Conservation (phyloP, 129 eudicot species). For the Gnaphalium uliginosum region DNA sequence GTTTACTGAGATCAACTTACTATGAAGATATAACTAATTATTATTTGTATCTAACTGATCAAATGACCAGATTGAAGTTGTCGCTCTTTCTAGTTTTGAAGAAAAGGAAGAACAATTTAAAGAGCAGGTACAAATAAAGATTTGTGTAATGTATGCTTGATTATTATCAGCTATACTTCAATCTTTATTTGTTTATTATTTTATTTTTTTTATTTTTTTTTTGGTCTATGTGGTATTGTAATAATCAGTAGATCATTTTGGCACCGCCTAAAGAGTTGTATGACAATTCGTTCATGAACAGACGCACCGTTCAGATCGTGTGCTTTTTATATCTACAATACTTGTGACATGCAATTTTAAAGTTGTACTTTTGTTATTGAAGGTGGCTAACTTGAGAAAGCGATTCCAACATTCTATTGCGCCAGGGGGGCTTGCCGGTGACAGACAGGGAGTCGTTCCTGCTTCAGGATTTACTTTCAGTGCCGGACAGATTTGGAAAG, state of each 20-base stretch:
- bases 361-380: background rate
- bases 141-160: background rate
- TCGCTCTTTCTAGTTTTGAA: conserved; percentile 58
- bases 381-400: conserved; percentile 36
- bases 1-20: background rate
- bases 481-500: conserved; percentile 39
- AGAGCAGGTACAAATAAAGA: conserved; percentile 48
- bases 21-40: background rate
- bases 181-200: no score
- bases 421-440: conserved; percentile 44
- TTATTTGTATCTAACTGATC: background rate
- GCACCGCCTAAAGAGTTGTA: no score
- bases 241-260: no score
- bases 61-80: conserved; percentile 57
- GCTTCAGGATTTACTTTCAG: conserved; percentile 43
- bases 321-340: background rate
- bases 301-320: background rate
- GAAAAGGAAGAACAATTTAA: conserved; percentile 65
- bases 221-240: no score
- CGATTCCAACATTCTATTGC: conserved; percentile 40
- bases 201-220: no score
- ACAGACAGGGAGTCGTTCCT: conserved; percentile 41
- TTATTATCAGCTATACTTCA: background rate
- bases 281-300: no score
- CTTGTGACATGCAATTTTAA: background rate